Evolutionary conservation across 805 yeast species (phyloP), one percentile per base, ranked within the genome.

Genomic region (Wickerhamomyces rabaulensis): DNA sequence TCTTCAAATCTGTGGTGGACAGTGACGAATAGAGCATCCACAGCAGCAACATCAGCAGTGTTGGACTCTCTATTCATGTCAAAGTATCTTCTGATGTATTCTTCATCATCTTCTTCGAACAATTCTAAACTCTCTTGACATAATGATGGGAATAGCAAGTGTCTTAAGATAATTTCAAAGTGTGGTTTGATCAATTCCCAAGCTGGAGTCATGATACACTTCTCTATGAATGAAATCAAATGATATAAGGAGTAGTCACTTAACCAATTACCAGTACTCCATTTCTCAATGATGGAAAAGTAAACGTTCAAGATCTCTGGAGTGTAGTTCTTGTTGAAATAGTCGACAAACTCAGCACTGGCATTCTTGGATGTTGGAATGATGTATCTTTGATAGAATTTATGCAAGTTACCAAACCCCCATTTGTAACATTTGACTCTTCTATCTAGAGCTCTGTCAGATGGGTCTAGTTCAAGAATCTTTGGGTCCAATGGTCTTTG

Each of bases 61-160:
- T 71, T 65, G 10, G 73, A 65, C 50, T 87, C 96, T 55, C 81
- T 76, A 50, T 74, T 70, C 48, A 79, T 69, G 60, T 83, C 89
- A 55, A 88, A 80, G 49, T 74, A 78, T 51, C 82, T 75, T 68
- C 91, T 82, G 45, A 92, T 79, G 62, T 88, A 94, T 62, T 91
- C 97, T 48, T 80, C 84, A 2, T 96, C 96, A 57, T 91, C 97
- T 48, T 78, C 82, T 50, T 89, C 95, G 66, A 84, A 88, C 22
- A 80, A 64, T 57, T 87, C 94, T 46, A 87, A 69, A 40, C 79
- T 78, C 37, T 77, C 79, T 3, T 94, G 86, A 55, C 92, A 81
- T 45, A 92, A 62, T 54, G 85, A 74, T 0, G 95, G 96, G 64
- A 79, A 84, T 12, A 91, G 70, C 42, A 92, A 75, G 55, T 81